Base-by-base conservation (phyloP, 2,329 filamentous ascomycete genomes). In the Acarospora socialis region DNA sequence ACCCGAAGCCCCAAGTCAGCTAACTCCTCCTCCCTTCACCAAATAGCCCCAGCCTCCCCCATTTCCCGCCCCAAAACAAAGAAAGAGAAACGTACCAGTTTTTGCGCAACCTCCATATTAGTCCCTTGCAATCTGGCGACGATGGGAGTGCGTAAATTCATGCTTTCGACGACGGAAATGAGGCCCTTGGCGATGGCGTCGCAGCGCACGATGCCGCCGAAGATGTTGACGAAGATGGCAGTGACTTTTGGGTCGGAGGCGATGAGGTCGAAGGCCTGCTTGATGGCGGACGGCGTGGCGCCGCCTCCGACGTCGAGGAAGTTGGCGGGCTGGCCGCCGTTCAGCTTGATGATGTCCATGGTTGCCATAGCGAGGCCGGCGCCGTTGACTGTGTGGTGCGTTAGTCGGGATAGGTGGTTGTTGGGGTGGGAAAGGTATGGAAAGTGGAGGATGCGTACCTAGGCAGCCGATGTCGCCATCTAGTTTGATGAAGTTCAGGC, bases 261-360 rank as follows among this genome's bases (percentile, higher is more conserved):
- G 67, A 98, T 98, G 52, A 98, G 81, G 60, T 93, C 86, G 55
- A 98, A 98, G 46, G 90, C 90, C 63, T 90, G 80, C 68, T 84
- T 82, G 65, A 98, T 98, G 50, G 90, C 90, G 46, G 86, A 79
- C 20, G 90, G 86, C 39, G 90, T 98, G 46, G 90, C 90, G 68
- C 90, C 90, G 58, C 90, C 90, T 54, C 90, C 90, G 47, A 98
- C 90, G 57, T 98, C 90, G 48, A 98, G 71, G 77, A 98, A 98
- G 75, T 98, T 98, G 49, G 90, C 90, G 41, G 90, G 90, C 54
- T 74, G 68, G 43, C 90, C 90, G 48, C 90, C 90, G 65, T 95
- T 98, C 43, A 98, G 74, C 76, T 98, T 95, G 73, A 98, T 98
- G 61, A 98, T 95, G 62, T 98, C 90, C 90, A 98, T 98, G 57